phyloP scores from a whole-genome alignment of 257 asterid genomes.

The Asclepias syriaca region DNA sequence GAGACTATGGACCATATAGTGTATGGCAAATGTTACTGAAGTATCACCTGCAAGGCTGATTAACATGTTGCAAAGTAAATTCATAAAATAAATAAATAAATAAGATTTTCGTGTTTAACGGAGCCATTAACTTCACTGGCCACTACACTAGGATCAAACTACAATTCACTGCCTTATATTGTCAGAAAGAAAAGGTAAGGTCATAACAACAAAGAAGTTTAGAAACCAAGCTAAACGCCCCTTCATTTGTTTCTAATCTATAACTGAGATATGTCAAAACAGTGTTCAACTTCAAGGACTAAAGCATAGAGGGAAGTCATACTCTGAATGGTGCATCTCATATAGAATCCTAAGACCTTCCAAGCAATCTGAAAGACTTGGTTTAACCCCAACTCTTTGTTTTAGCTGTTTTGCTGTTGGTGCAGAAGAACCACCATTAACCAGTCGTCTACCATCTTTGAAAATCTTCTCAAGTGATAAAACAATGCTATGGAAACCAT shows the following conservation, averaged over 20 bases:
- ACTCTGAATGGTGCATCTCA: constrained; percentile 88
- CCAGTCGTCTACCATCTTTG: constrained; percentile 58
- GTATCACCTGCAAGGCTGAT: background rate
- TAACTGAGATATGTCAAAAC: background rate
- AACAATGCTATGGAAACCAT: constrained; percentile 44
- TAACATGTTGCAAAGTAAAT: background rate
- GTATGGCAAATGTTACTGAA: background rate
- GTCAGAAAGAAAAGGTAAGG: background rate
- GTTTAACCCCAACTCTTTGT: constrained; percentile 61
- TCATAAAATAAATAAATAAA: background rate
- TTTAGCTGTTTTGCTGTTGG: constrained; percentile 49
- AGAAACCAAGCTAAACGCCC: background rate
- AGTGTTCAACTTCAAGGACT: background rate
- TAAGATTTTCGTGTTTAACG: background rate
- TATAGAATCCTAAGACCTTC: constrained; percentile 60
- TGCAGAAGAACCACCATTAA: constrained; percentile 40
- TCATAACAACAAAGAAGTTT: background rate
- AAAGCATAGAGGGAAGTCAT: constrained; percentile 20
- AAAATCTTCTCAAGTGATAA: constrained; percentile 51
- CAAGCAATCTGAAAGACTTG: constrained; percentile 59
- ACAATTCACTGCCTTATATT: background rate
- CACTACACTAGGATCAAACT: background rate
- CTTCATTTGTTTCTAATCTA: background rate
- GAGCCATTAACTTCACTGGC: background rate
- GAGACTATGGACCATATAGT: background rate